These are phyloP conservation scores for Colletotrichum lindemuthianum DNA, from an alignment of 2,329 filamentous ascomycete species.

Conservation along the genomic window DNA sequence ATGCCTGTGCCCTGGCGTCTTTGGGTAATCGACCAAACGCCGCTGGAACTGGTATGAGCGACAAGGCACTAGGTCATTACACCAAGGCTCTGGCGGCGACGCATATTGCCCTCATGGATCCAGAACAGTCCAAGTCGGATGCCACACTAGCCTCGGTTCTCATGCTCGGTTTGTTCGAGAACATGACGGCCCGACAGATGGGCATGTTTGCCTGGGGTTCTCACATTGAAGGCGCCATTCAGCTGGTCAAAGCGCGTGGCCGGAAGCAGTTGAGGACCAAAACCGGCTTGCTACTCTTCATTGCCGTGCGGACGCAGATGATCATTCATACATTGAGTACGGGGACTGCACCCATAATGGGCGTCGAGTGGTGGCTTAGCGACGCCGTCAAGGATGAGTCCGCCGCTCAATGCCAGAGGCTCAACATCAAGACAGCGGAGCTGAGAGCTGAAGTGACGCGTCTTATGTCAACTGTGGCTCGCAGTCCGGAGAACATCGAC, in stretches of 20 bases:
- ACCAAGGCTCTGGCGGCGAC: constrained; percentile 63
- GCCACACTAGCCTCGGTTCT: constrained; percentile 68
- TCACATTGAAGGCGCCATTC: constrained; percentile 72
- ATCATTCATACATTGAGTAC: constrained; percentile 67
- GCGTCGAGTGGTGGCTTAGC: constrained; percentile 68
- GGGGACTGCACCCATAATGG: constrained; percentile 62
- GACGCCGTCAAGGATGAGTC: constrained; percentile 61
- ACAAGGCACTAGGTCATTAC: constrained; percentile 62
- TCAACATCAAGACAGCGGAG: constrained; percentile 65
- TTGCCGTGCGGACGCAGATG: constrained; percentile 70
- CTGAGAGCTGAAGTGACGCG: constrained; percentile 64
- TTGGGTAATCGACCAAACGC: constrained; percentile 61
- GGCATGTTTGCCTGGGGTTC: constrained; percentile 64
- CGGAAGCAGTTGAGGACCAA: constrained; percentile 64
- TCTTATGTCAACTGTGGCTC: constrained; percentile 56
- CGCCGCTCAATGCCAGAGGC: constrained; percentile 59
- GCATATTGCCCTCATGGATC: constrained; percentile 63
- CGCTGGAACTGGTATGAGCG: constrained; percentile 45
- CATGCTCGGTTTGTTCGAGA: constrained; percentile 69
- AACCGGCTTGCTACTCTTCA: constrained; percentile 65
- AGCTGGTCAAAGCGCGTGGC: constrained; percentile 67
- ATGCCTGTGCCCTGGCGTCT: constrained; percentile 67
- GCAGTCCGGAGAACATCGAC: constrained; percentile 61
- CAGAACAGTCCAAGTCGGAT: constrained; percentile 61
- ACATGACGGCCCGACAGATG: constrained; percentile 42